These are phyloP conservation scores for Fusarium acutatum DNA, from an alignment of 2,329 filamentous ascomycete genomes.

Conservation along the genomic window DNA sequence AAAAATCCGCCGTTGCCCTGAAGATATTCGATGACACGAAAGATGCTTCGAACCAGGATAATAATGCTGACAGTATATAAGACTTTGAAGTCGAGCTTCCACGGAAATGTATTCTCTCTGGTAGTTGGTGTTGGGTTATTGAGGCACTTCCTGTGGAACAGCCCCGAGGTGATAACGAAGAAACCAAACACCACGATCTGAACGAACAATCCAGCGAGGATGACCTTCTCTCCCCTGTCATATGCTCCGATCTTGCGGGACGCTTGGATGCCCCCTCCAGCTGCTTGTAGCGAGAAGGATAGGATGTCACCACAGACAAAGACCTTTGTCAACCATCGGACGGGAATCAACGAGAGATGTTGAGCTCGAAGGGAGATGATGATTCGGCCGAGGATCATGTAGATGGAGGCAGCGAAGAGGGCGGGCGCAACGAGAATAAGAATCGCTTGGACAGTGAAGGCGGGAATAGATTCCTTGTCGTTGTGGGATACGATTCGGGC, in stretches of 20 bases:
- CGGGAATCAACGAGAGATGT: background rate
- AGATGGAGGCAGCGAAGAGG: background rate
- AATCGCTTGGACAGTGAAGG: background rate
- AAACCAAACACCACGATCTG: constrained; percentile 63
- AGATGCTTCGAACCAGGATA: constrained; percentile 51
- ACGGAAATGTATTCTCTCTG: constrained; percentile 10
- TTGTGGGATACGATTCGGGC: background rate
- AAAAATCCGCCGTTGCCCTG: constrained; percentile 43
- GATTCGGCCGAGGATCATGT: background rate
- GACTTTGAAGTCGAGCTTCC: constrained; percentile 36
- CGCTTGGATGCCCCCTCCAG: background rate
- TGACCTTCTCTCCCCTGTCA: constrained; percentile 52
- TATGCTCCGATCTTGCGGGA: background rate
- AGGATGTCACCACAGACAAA: background rate
- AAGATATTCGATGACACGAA: constrained; percentile 52
- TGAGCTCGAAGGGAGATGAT: background rate
- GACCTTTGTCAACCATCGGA: background rate
- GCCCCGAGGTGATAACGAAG: constrained; percentile 53
- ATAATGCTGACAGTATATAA: constrained; percentile 36
- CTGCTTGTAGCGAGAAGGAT: background rate
- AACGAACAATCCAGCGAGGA: constrained; percentile 59
- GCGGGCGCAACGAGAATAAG: background rate
- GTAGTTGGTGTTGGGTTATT: background rate
- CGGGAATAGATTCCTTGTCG: background rate
- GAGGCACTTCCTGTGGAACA: background rate